Evolutionary conservation across 2,329 filamentous ascomycete genomes (phyloP), one percentile per base, ranked within the genome.

Genomic region (Trematosphaeria pertusa): DNA sequence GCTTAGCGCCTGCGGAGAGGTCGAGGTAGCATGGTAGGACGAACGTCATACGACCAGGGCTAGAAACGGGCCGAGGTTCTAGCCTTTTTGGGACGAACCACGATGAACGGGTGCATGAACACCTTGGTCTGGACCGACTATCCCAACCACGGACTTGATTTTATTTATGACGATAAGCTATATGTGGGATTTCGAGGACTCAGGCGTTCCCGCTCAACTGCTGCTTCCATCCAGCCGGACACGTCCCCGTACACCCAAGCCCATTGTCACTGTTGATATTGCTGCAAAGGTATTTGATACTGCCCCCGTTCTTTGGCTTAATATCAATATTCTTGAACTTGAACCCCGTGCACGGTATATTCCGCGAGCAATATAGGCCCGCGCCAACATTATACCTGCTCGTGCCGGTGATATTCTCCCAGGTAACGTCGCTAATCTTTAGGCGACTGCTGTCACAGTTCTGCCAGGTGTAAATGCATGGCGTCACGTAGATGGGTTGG

Each of bases 391-490:
- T 79, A 52, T 79, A 80, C 22, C 74, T 64, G 46, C 71, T 75
- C 2, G 78, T 80, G 5, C 78, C 78, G 1, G 73, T 76, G 40
- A 81, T 72, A 54, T 81, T 81, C 46, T 76, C 70, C 75, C 76
- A 80, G 30, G 68, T 74, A 18, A 81, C 64, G 52, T 80, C 75
- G 28, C 65, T 67, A 46, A 81, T 79, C 39, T 73, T 61, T 18
- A 65, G 33, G 9, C 49, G 46, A n/a, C 40, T 49, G 1, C 26
- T 19, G 38, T 64, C 61, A 37, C 61, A 65, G n/a, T 62, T 62
- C 1, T 22, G 43, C 39, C 59, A 63, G 12, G 40, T 48, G 64
- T 78, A 79, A 56, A 78, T 79, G 52, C 76, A 79, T 0, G 72
- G 66, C 3, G 74, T 75, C 10, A 79, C 68, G 58, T 79, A 78